Evolutionary conservation across 1,284 basidiomycete genomes (phyloP).

Genomic region (Phlebopus sp.): DNA sequence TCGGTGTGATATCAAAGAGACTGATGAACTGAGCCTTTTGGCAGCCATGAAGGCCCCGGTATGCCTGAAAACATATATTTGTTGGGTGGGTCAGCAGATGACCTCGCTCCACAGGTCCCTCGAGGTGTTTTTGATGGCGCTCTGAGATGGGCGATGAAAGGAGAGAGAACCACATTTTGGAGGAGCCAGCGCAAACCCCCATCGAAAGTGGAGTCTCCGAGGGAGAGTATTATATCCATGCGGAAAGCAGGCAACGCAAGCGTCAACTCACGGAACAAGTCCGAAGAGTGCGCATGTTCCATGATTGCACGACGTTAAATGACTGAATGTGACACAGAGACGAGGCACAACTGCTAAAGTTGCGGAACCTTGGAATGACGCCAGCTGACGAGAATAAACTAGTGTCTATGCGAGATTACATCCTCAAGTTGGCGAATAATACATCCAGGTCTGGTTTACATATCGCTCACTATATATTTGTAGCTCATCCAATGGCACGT

Average conservation of each 20-base stretch:
- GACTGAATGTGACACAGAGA: conserved; percentile 49
- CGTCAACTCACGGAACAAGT: conserved; percentile 49
- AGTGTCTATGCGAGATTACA: conserved; percentile 83
- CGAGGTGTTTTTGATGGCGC: conserved; percentile 84
- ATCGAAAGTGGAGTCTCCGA: conserved; percentile 60
- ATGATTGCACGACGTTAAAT: neutral
- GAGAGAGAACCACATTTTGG: conserved; percentile 78
- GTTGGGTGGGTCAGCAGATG: conserved; percentile 3
- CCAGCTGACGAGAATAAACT: conserved; percentile 78
- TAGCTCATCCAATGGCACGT: conserved; percentile 17
- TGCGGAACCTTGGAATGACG: conserved; percentile 83
- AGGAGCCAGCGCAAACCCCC: conserved; percentile 46
- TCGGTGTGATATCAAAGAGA: conserved; percentile 77
- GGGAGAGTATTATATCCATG: conserved; percentile 64
- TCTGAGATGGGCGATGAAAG: conserved; percentile 83
- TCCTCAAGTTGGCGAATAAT: conserved; percentile 77
- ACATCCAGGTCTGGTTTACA: conserved; percentile 47
- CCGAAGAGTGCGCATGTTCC: conserved; percentile 64
- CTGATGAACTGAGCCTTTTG: conserved; percentile 76
- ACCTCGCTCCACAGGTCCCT: conserved; percentile 51
- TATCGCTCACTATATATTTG: neutral
- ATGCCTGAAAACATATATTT: conserved; percentile 27
- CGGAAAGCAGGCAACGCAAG: conserved; percentile 47
- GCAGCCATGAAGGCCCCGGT: conserved; percentile 78
- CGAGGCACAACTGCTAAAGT: conserved; percentile 65